Conservation (phyloP, 768 basidiomycete species). For the Macrolepiota fuliginosa region DNA sequence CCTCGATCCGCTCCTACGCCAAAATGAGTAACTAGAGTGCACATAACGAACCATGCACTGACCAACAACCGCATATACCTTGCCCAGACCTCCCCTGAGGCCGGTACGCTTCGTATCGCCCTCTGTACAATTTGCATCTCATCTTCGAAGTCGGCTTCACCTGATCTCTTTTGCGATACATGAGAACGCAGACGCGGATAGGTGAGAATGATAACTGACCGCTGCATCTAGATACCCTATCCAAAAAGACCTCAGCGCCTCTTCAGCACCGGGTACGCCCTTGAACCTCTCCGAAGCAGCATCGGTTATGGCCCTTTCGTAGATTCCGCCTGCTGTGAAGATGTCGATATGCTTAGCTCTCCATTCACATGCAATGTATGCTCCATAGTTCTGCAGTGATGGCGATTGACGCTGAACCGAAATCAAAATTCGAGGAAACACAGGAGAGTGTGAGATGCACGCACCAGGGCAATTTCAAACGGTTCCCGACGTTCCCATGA, state of each 20-base stretch:
- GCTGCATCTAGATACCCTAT: conserved; percentile 65
- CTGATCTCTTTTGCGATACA: conserved; percentile 37
- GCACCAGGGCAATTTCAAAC: conserved; percentile 60
- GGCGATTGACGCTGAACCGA: conserved; percentile 25
- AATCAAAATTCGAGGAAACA: not conserved
- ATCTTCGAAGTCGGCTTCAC: conserved; percentile 38
- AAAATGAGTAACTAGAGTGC: not conserved
- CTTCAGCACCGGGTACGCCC: conserved; percentile 56
- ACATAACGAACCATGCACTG: conserved; percentile 17
- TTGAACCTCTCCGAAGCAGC: conserved; percentile 58
- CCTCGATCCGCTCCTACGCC: conserved; percentile 1
- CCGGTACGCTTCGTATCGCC: conserved; percentile 71
- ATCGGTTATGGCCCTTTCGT: conserved; percentile 75
- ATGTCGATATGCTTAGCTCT: conserved; percentile 57
- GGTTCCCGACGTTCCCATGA: conserved; percentile 62
- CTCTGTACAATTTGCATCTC: conserved; percentile 47
- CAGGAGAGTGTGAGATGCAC: conserved; percentile 14
- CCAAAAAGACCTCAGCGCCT: conserved; percentile 68
- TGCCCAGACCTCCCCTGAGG: conserved; percentile 77
- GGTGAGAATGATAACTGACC: conserved; percentile 36
- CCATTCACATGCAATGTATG: conserved; percentile 63
- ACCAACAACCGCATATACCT: conserved; percentile 74
- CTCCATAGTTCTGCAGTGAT: conserved; percentile 60
- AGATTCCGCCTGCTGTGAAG: conserved; percentile 53
- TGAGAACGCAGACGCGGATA: not conserved